These are phyloP conservation scores for Kwoniella dejecticola DNA, from an alignment of 768 basidiomycete species.

Conservation along the genomic window DNA sequence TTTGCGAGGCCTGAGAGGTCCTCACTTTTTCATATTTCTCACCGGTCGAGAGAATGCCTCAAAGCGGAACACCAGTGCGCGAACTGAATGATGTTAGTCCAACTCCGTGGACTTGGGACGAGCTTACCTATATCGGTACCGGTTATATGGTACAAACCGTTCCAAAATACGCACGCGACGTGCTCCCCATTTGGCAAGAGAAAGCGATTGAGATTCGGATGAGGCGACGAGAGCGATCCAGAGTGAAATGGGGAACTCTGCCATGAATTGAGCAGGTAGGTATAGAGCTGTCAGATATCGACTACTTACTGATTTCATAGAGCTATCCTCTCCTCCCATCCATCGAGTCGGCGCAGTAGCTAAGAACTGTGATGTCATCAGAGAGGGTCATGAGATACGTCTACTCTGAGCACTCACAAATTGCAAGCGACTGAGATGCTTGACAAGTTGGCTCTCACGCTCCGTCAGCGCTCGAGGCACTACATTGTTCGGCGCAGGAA, in stretches of 20 bases:
- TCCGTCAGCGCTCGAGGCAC: slow-evolving; percentile 41
- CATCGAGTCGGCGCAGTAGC: slow-evolving; percentile 50
- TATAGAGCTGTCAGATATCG: too few relatives aligned
- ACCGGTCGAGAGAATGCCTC: slow-evolving; percentile 90
- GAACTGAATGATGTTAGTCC: slow-evolving; percentile 65
- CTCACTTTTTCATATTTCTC: slow-evolving; percentile 85
- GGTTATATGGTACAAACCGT: slow-evolving; percentile 87
- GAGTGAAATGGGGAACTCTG: too few relatives aligned
- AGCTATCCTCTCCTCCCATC: neutral
- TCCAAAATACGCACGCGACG: slow-evolving; percentile 90
- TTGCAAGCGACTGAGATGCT: slow-evolving; percentile 45
- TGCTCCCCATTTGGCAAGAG: slow-evolving; percentile 79
- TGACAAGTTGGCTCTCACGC: slow-evolving; percentile 38
- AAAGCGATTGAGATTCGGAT: slow-evolving; percentile 59
- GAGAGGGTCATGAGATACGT: neutral
- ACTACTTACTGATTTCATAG: neutral
- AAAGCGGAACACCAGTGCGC: slow-evolving; percentile 90
- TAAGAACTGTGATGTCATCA: slow-evolving; percentile 37
- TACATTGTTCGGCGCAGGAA: slow-evolving; percentile 38
- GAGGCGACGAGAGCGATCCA: too few relatives aligned
- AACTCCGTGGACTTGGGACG: too few relatives aligned
- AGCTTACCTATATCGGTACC: slow-evolving; percentile 80
- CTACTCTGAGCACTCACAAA: slow-evolving; percentile 34
- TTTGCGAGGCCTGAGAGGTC: too few relatives aligned
- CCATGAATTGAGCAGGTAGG: too few relatives aligned